Evolutionary conservation across 352 stramenopile species (phyloP).

Genomic region (Pythium grandisporangium): DNA sequence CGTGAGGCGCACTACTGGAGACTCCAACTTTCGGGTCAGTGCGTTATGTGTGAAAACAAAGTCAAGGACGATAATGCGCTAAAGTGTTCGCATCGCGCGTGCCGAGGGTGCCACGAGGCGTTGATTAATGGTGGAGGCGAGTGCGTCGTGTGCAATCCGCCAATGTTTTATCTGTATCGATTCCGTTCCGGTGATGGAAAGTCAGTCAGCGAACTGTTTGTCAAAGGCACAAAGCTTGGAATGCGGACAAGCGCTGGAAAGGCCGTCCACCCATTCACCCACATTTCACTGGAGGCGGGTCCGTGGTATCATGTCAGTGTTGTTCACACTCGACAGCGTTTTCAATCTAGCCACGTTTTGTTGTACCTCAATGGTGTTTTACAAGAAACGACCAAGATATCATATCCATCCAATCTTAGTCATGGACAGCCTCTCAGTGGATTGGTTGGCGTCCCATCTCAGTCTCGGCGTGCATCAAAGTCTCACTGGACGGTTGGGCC

Average conservation of each 20-base stretch:
- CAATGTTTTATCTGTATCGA: constrained; percentile 63
- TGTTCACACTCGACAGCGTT: constrained; percentile 53
- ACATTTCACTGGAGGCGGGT: constrained; percentile 23
- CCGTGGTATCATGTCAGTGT: constrained; percentile 49
- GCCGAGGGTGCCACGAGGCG: constrained; percentile 42
- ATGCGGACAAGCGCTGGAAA: constrained; percentile 50
- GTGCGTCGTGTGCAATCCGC: constrained; percentile 64
- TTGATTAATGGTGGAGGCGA: constrained; percentile 43
- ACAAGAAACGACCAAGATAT: constrained; percentile 62
- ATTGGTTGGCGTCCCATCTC: constrained; percentile 43
- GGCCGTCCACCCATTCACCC: constrained; percentile 44
- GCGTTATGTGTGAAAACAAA: constrained; percentile 34
- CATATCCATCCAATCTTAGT: constrained; percentile 44
- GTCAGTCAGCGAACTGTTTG: constrained; percentile 54
- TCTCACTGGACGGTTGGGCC: constrained; percentile 40
- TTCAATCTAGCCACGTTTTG: constrained; percentile 54
- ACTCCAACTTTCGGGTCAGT: constrained; percentile 42
- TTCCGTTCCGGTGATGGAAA: constrained; percentile 63
- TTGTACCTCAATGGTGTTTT: constrained; percentile 57
- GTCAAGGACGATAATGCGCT: constrained; percentile 40
- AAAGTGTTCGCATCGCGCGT: constrained; percentile 67
- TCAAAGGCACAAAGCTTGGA: constrained; percentile 50
- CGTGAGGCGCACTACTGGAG: constrained; percentile 56
- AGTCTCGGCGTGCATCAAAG: constrained; percentile 30
- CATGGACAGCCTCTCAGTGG: constrained; percentile 46